Conservation (phyloP, 495 filamentous ascomycete genomes). For the Penicillium taxi region DNA sequence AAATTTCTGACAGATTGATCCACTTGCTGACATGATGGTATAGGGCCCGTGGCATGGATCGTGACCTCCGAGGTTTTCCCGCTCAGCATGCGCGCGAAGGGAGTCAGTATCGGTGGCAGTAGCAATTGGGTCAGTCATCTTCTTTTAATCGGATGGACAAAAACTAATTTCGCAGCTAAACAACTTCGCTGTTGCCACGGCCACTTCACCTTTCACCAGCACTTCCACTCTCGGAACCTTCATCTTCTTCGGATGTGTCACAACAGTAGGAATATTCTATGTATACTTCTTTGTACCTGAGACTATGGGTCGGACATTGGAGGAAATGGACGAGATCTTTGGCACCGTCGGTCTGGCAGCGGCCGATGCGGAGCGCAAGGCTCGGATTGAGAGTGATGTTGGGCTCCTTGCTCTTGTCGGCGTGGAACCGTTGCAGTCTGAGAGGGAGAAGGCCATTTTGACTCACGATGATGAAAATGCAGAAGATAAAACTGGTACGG, state of each 20-base stretch:
- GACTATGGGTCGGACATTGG: slow-evolving; percentile 49
- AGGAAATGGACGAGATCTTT: slow-evolving; percentile 51
- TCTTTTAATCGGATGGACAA: too few species aligned
- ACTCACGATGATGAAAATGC: slow-evolving; percentile 7
- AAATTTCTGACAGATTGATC: not conserved
- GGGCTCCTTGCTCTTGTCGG: slow-evolving; percentile 25
- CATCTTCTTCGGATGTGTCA: slow-evolving; percentile 43
- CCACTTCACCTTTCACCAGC: slow-evolving; percentile 31
- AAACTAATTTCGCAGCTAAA: slow-evolving; percentile 36
- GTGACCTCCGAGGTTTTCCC: slow-evolving; percentile 41
- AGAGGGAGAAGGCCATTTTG: slow-evolving; percentile 7
- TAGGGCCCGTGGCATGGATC: slow-evolving; percentile 38
- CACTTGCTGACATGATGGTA: slow-evolving; percentile 2
- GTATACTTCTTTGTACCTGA: slow-evolving; percentile 48
- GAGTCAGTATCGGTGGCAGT: slow-evolving; percentile 33
- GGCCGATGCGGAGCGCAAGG: slow-evolving; percentile 24
- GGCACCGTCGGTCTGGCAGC: slow-evolving; percentile 28
- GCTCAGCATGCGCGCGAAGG: slow-evolving; percentile 37
- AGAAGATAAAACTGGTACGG: too few species aligned
- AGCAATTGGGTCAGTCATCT: slow-evolving; percentile 33
- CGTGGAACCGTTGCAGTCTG: slow-evolving; percentile 9
- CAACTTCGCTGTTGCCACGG: slow-evolving; percentile 39
- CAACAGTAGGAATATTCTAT: slow-evolving; percentile 39
- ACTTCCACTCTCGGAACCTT: slow-evolving; percentile 32
- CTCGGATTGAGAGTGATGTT: slow-evolving; percentile 28